These are phyloP conservation scores for Knoxdaviesia proteae DNA, from an alignment of 2,329 filamentous ascomycete genomes.

Conservation along the genomic window DNA sequence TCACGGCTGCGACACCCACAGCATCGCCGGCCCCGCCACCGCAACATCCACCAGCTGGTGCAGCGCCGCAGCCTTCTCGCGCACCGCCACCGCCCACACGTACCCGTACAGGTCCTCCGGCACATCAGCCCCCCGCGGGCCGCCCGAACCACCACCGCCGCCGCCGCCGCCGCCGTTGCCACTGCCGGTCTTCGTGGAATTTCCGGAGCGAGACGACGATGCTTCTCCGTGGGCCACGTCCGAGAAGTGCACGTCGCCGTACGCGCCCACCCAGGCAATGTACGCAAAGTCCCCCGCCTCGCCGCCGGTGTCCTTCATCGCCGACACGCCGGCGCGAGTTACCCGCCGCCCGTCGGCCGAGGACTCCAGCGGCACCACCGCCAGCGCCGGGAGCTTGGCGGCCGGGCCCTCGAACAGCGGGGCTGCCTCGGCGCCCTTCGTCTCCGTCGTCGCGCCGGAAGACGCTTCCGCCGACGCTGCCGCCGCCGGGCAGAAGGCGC, in stretches of 20 bases:
- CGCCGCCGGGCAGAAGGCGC: slow-evolving; percentile 8
- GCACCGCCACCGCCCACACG: slow-evolving; percentile 15
- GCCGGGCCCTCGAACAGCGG: too few species aligned
- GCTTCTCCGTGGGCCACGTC: slow-evolving; percentile 8
- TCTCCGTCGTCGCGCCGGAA: too few species aligned
- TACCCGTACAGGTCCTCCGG: slow-evolving; percentile 14
- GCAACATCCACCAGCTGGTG: slow-evolving; percentile 7
- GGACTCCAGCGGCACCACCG: slow-evolving; percentile 5
- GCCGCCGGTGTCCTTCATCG: too few species aligned
- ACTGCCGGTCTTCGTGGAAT: too few species aligned
- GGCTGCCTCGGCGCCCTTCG: too few species aligned
- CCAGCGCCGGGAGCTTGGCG: not conserved
- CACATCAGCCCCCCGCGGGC: slow-evolving; percentile 7
- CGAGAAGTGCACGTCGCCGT: slow-evolving; percentile 14
- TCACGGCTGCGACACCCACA: slow-evolving; percentile 11
- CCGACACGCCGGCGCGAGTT: slow-evolving; percentile 15
- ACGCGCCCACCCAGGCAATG: slow-evolving; percentile 16
- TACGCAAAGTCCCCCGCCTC: slow-evolving; percentile 4
- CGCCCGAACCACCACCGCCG: too few species aligned
- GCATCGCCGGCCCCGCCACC: slow-evolving; percentile 14
- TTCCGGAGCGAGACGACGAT: too few species aligned
- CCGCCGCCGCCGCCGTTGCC: too few species aligned
- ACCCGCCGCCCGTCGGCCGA: slow-evolving; percentile 2
- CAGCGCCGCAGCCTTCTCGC: slow-evolving; percentile 7
- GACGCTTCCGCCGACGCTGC: too few species aligned